phyloP scores from a whole-genome alignment of 1,139 yeast genomes.

The Pichia sp. region DNA sequence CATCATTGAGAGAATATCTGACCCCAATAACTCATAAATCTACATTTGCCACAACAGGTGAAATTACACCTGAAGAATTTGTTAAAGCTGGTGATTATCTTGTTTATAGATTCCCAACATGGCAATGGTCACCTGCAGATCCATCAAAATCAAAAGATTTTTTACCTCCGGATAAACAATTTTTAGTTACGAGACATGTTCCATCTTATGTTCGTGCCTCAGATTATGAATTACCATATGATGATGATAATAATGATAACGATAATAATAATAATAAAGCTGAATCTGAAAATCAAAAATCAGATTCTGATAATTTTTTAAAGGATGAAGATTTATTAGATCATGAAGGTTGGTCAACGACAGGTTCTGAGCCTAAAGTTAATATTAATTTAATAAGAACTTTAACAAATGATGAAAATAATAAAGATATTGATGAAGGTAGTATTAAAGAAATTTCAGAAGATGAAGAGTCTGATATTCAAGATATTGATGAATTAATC shows the following conservation, averaged over 20 bases:
- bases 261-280: no score
- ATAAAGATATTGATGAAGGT: constrained; percentile 5
- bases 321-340: constrained; percentile 18
- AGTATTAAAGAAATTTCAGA: constrained; percentile 13
- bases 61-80: constrained; percentile 90
- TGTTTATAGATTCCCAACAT: constrained; percentile 88
- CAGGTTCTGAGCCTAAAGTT: constrained; percentile 3
- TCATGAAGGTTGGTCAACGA: constrained; percentile 55
- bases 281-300: constrained; percentile 20
- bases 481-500: constrained; percentile 20
- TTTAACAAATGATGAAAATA: not conserved
- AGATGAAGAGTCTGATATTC: constrained; percentile 13
- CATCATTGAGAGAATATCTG: constrained; percentile 82
- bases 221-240: constrained; percentile 37
- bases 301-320: constrained; percentile 1
- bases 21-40: constrained; percentile 86
- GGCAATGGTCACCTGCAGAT: constrained; percentile 87
- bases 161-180: constrained; percentile 82
- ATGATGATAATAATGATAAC: constrained; percentile 3
- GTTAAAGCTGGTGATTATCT: constrained; percentile 90
- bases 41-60: constrained; percentile 79
- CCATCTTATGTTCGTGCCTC: constrained; percentile 78
- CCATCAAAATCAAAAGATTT: constrained; percentile 56
- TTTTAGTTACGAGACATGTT: constrained; percentile 78
- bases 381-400: not conserved